These are phyloP conservation scores for Yamadazyma philogaea DNA, from an alignment of 805 yeast genomes.

Conservation along the genomic window DNA sequence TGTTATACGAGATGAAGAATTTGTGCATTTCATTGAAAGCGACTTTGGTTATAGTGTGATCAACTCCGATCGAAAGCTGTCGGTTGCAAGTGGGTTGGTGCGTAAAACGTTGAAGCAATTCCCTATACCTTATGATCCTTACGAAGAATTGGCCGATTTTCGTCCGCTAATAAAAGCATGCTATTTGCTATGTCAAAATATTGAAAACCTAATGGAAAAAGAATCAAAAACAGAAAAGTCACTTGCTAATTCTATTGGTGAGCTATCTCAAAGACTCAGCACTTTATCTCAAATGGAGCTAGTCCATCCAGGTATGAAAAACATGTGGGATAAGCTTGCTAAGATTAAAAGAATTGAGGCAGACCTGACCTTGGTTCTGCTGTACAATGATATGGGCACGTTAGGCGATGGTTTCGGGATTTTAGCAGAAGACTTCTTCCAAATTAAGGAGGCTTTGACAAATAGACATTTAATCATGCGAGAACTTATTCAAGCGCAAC, in stretches of 20 bases:
- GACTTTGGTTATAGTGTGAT: constrained; percentile 66
- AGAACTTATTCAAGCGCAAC: constrained; percentile 77
- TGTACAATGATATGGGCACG: constrained; percentile 68
- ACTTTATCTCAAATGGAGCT: constrained; percentile 42
- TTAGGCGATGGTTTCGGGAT: constrained; percentile 71
- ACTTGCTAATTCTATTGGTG: constrained; percentile 43
- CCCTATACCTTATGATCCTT: constrained; percentile 88
- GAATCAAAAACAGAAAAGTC: constrained; percentile 58
- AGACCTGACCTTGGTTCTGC: constrained; percentile 70
- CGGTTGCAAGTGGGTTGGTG: constrained; percentile 78
- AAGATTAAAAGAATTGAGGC: constrained; percentile 68
- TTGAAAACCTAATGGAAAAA: constrained; percentile 51
- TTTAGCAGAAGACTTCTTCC: constrained; percentile 72
- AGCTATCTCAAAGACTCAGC: constrained; percentile 42
- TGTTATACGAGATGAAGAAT: constrained; percentile 82
- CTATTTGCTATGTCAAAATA: constrained; percentile 55
- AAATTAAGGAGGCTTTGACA: constrained; percentile 88
- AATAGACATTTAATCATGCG: constrained; percentile 91
- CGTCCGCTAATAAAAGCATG: constrained; percentile 82
- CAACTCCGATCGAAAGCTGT: constrained; percentile 52
- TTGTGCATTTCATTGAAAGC: constrained; percentile 77
- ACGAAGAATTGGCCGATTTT: constrained; percentile 73
- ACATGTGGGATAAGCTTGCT: constrained; percentile 74
- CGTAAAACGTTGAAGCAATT: constrained; percentile 90
- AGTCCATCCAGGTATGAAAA: constrained; percentile 66